These are phyloP conservation scores for Cucurbita pepo DNA, from an alignment of 306 rosid species.

Conservation along the genomic window DNA sequence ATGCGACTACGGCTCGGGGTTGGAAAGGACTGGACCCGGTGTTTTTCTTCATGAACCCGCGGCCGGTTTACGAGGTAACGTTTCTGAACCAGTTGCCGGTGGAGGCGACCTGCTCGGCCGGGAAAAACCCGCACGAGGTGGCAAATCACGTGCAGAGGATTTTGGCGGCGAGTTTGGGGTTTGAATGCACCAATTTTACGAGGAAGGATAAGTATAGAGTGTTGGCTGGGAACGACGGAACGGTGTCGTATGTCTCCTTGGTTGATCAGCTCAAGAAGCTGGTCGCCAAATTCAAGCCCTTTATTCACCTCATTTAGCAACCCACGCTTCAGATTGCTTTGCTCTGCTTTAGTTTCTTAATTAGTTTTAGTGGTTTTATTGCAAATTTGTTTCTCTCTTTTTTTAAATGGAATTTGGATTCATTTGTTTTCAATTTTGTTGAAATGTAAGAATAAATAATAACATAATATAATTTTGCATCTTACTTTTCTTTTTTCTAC, in stretches of 20 bases:
- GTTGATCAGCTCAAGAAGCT: constrained; percentile 31
- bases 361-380: neutral
- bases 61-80: constrained; percentile 80
- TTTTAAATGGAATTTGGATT: neutral
- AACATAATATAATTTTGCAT: neutral
- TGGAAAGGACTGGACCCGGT: constrained; percentile 79
- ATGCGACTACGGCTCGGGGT: constrained; percentile 86
- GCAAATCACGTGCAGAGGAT: constrained; percentile 89
- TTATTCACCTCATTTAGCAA: constrained; percentile 13
- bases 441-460: neutral
- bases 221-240: constrained; percentile 86
- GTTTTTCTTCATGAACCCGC: constrained; percentile 92
- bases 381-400: neutral
- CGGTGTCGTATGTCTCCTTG: constrained; percentile 31
- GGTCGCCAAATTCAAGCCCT: constrained; percentile 31
- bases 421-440: neutral
- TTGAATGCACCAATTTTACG: constrained; percentile 82
- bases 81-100: constrained; percentile 72
- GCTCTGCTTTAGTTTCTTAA: neutral
- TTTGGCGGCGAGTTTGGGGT: constrained; percentile 69
- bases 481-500: no score
- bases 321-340: neutral
- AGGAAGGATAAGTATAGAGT: constrained; percentile 76
- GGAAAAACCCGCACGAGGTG: constrained; percentile 80
- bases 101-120: constrained; percentile 78